Base-by-base conservation (phyloP, 2,329 filamentous ascomycete species). In the Tolypocladium endophyticum region DNA sequence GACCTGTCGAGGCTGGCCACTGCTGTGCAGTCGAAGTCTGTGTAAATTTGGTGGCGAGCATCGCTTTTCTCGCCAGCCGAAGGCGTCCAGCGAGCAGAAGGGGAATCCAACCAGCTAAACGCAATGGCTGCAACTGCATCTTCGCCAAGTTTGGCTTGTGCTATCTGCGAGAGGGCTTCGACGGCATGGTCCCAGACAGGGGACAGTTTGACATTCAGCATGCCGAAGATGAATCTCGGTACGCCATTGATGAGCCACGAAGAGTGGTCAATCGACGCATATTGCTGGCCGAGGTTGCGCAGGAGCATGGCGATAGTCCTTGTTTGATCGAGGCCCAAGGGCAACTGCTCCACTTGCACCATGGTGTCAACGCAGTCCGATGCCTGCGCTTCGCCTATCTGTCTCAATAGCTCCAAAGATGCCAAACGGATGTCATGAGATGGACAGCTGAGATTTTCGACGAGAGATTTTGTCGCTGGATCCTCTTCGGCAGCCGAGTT, bases 141-240 rank as follows among this genome's bases (percentile, higher is more conserved):
- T 69, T 97, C 92, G 28, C 90, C 91, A 45, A 77, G 73, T 64
- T 88, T 87, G 28, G 81, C 81, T 64, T 89, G 82, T 25, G 86
- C 83, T 58, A 99, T 86, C 57, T 87, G 81, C 67, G 90, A 88
- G 68, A 99, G 75, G 0, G 89, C 86, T 59, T 86, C 82, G 57
- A 88, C 85, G 0, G 90, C 84, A 67, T 96, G 90, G 61, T 96
- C 90, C 90, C 93, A 97, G 7, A 95, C 79, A 41, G 91, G 91
- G 0, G 92, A 84, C 64, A 97, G 80, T 65, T 88, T 90, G 56
- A 96, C 86, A 0, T 92, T 94, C 61, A 97, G 81, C 73, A 97
- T 82, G 56, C 94, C 94, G 66, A 97, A 96, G 66, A 91, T 86
- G 68, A 92, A 97, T 0, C 84, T 81, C 0, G 92, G 89, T 36